These are phyloP conservation scores for Aureobasidium leucospermi DNA, from an alignment of 2,329 filamentous ascomycete species.

Conservation along the genomic window DNA sequence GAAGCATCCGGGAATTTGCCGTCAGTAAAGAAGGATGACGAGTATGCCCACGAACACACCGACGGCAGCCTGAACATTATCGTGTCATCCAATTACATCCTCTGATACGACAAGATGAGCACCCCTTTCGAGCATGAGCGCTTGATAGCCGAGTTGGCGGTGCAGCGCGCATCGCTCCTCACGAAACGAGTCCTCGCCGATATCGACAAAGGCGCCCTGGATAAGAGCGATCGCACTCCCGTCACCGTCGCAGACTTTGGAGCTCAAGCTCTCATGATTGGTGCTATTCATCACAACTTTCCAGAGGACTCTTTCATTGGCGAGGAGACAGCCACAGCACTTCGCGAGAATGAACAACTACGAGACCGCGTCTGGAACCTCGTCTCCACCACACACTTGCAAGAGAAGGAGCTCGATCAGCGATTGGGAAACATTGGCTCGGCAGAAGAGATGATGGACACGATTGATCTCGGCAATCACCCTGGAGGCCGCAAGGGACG, in stretches of 20 bases:
- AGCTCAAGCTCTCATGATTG: constrained; percentile 55
- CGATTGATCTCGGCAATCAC: constrained; percentile 53
- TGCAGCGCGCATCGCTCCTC: constrained; percentile 65
- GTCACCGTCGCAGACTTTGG: constrained; percentile 60
- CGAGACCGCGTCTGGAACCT: constrained; percentile 50
- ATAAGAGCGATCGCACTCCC: constrained; percentile 52
- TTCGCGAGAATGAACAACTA: constrained; percentile 44
- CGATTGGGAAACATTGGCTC: constrained; percentile 36
- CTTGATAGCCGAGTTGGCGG: constrained; percentile 74
- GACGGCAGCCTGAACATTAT: neutral
- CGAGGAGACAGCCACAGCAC: constrained; percentile 50
- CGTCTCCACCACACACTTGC: constrained; percentile 34
- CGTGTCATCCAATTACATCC: neutral
- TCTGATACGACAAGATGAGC: neutral
- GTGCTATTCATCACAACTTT: constrained; percentile 46
- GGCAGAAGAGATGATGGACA: constrained; percentile 50
- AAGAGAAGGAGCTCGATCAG: constrained; percentile 28
- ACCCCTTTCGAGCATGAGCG: constrained; percentile 65
- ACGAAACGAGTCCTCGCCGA: constrained; percentile 48
- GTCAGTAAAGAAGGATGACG: neutral
- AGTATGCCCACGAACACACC: neutral
- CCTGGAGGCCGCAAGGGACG: constrained; percentile 33
- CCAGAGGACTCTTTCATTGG: constrained; percentile 53
- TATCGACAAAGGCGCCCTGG: constrained; percentile 44
- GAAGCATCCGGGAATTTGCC: neutral